Base-by-base conservation (phyloP, 2,329 filamentous ascomycete genomes). In the Coleophoma eucalyptorum region DNA sequence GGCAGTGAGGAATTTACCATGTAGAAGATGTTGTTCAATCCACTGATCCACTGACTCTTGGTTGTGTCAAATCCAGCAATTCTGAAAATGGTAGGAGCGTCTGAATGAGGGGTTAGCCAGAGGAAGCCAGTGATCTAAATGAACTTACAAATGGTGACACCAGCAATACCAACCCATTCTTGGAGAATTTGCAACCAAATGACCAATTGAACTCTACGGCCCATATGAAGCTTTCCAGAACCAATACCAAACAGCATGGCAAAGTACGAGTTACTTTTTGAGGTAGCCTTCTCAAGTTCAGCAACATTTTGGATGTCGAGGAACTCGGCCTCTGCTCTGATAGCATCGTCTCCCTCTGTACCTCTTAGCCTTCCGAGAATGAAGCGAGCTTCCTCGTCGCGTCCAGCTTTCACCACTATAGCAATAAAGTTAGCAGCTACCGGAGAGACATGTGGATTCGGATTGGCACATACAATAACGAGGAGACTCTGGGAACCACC, bases 151-250 rank as follows among this genome's bases (percentile, higher is more conserved):
- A 88, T 76, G 0, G 84, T 87, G 3, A 89, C 82, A 40, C 83
- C 84, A 0, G 84, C 83, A 53, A 89, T 88, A 0, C 85, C 83
- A 47, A 84, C 77, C 82, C 84, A 87, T 58, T 86, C 80, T 60
- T 87, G 84, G 62, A 88, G 78, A 42, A 88, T 84, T 67, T 88
- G 84, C 8, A 89, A 72, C 84, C 84, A 89, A 34, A 89, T 75
- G 3, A 86, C 84, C 2, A 89, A 74, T 59, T 88, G 84, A 0
- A 88, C 83, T 5, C 86, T 79, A 1, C 86, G 75, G 0, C 79
- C 86, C 0, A 80, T 84, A 55, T 89, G 84, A 8, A 89, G 66
- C 47, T 86, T 81, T 0, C 77, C 85, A 0, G 82, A 84, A 3
- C 81, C 82, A 49, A 80, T 77, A 2, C 83, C 84, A 48, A 86